Percentiles rank a stretch among this genome's conserved stretches.
These are phyloP conservation scores for Cladosporium phlei DNA, from an alignment of 2,329 filamentous ascomycete species.

Conservation along the genomic window DNA sequence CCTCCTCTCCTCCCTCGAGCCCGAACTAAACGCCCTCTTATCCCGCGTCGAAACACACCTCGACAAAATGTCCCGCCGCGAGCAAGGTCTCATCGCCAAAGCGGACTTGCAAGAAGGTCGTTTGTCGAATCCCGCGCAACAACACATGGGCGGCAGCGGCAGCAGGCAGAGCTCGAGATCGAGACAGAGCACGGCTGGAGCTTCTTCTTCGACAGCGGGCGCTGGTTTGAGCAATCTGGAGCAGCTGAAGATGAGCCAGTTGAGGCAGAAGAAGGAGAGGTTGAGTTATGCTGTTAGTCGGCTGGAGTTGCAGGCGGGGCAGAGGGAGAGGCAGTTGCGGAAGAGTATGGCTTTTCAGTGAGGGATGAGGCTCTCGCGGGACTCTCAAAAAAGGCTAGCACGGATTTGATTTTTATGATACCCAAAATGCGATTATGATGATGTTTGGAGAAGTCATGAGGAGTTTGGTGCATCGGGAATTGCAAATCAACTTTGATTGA, in stretches of 20 bases:
- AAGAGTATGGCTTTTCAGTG: conserved; percentile 61
- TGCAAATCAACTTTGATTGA: too few relatives aligned
- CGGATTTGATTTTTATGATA: conserved; percentile 11
- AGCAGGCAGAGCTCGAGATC: conserved; percentile 2
- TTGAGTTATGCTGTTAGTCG: conserved; percentile 82
- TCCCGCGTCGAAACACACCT: conserved; percentile 77
- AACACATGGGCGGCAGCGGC: too few relatives aligned
- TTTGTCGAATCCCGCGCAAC: conserved; percentile 38
- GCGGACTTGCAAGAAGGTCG: conserved; percentile 77
- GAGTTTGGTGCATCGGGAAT: too few relatives aligned
- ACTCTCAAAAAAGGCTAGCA: neutral
- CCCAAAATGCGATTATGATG: conserved; percentile 8
- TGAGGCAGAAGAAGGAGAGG: conserved; percentile 77
- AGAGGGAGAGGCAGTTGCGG: conserved; percentile 65
- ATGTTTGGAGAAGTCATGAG: too few relatives aligned
- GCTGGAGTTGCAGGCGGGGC: conserved; percentile 77
- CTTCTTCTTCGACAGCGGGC: neutral
- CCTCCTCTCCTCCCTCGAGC: conserved; percentile 83
- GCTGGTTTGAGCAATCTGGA: conserved; percentile 44
- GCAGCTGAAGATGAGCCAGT: conserved; percentile 57
- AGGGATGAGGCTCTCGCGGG: neutral
- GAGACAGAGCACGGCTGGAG: conserved; percentile 12
- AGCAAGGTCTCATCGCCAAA: conserved; percentile 77
- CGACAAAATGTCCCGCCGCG: conserved; percentile 74
- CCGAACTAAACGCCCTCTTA: conserved; percentile 74